phyloP scores from a whole-genome alignment of 768 basidiomycete species.

The Phanerodontia chrysosporium region DNA sequence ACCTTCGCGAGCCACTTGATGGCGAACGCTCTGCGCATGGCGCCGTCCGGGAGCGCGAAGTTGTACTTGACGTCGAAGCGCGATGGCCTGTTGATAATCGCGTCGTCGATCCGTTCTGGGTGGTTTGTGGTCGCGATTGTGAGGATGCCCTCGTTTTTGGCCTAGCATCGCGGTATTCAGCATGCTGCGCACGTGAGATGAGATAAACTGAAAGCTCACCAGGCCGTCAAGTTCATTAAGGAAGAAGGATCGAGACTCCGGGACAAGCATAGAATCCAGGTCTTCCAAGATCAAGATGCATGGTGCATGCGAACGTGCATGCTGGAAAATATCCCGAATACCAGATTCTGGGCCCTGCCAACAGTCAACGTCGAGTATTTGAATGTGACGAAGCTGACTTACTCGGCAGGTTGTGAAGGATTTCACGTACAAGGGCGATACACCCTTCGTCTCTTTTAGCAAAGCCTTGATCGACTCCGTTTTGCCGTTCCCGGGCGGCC shows the following conservation, averaged over 20 bases:
- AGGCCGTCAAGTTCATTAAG: constrained; percentile 33
- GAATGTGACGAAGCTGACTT: constrained; percentile 8
- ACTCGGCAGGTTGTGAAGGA: constrained; percentile 30
- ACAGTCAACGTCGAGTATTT: neutral
- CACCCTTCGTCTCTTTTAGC: constrained; percentile 24
- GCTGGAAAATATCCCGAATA: constrained; percentile 32
- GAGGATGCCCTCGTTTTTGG: constrained; percentile 38
- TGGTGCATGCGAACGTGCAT: constrained; percentile 29
- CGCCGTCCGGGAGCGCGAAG: constrained; percentile 30
- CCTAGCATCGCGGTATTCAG: constrained; percentile 17
- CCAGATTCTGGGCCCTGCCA: constrained; percentile 19
- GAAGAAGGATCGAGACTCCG: constrained; percentile 37
- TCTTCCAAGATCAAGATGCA: constrained; percentile 38
- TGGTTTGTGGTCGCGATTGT: constrained; percentile 40
- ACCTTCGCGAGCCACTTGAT: constrained; percentile 37
- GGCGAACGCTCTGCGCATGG: constrained; percentile 32
- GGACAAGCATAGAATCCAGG: constrained; percentile 37
- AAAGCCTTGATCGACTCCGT: constrained; percentile 34
- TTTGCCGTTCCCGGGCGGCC: constrained; percentile 35
- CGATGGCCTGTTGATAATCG: constrained; percentile 36
- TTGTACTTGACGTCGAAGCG: constrained; percentile 43
- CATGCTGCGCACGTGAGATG: neutral
- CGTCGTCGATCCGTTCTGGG: constrained; percentile 39
- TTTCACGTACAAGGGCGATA: constrained; percentile 35
- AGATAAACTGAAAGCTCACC: constrained; percentile 9